phyloP scores from a whole-genome alignment of 129 eudicot species.

The Chrysanthemum seticuspe region DNA sequence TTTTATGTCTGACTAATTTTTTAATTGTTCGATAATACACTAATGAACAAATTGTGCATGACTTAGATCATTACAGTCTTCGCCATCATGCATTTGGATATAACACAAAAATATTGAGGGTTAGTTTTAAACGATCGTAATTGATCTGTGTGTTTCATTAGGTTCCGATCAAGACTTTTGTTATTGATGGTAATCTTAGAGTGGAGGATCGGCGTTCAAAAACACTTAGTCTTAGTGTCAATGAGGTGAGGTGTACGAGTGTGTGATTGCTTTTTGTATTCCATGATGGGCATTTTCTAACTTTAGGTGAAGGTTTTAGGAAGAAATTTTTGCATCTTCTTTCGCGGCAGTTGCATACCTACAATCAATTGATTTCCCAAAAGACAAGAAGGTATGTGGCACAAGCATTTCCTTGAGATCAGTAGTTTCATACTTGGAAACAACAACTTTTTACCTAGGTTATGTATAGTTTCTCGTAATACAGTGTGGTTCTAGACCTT shows the following conservation, averaged over 20 bases:
- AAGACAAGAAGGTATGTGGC: conserved; percentile 78
- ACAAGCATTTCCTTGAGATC: not conserved
- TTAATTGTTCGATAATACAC: too few relatives aligned
- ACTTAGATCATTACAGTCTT: too few relatives aligned
- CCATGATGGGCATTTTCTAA: conserved; percentile 24
- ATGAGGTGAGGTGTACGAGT: conserved; percentile 58
- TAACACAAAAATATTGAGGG: too few relatives aligned
- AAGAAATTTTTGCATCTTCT: conserved; percentile 98
- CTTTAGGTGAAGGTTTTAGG: conserved; percentile 57
- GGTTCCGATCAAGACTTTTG: too few relatives aligned
- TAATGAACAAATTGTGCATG: too few relatives aligned
- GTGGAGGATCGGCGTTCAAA: too few relatives aligned
- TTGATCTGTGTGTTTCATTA: too few relatives aligned
- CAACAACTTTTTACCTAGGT: not conserved
- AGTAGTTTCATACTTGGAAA: not conserved
- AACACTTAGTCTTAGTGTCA: conserved; percentile 86
- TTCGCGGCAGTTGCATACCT: conserved; percentile 99
- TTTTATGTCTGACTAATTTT: too few relatives aligned
- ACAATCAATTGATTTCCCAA: conserved; percentile 88
- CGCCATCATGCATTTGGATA: too few relatives aligned
- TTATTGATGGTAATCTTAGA: too few relatives aligned
- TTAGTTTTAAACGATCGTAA: too few relatives aligned
- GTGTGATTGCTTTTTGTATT: not conserved
- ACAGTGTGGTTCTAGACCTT: not conserved
- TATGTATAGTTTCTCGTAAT: not conserved